phyloP scores from a whole-genome alignment of 176 grass and related monocot species.

The Zoysia pacifica region DNA sequence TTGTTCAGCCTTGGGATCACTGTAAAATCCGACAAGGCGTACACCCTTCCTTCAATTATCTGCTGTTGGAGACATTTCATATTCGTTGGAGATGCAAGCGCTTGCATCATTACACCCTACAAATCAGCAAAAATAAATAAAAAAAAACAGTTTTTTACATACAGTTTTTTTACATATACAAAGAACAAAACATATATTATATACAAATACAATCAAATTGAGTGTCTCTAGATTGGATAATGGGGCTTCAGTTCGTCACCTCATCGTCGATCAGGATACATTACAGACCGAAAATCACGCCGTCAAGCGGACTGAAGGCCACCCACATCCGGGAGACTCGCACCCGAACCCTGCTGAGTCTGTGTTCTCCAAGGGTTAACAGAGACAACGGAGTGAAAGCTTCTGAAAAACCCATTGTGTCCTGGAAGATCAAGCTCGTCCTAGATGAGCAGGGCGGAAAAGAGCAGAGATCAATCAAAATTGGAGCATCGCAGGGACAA shows the following conservation, averaged over 20 bases:
- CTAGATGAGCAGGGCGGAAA: background rate
- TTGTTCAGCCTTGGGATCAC: background rate
- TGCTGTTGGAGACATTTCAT: background rate
- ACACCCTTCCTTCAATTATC: constrained; percentile 32
- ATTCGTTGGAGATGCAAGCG: accelerated
- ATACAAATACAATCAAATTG: background rate
- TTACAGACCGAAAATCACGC: background rate
- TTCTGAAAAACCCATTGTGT: background rate
- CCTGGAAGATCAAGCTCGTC: background rate
- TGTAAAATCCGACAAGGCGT: constrained; percentile 9
- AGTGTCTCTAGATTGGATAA: background rate
- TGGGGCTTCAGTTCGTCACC: background rate
- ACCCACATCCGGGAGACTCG: constrained; percentile 34
- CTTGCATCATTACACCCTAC: constrained; percentile 17
- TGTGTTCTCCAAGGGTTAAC: background rate
- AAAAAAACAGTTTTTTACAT: background rate
- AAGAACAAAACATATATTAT: background rate
- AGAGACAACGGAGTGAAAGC: constrained; percentile 16
- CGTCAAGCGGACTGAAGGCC: background rate
- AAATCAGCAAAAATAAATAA: background rate
- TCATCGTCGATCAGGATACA: constrained; percentile 13
- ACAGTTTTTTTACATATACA: background rate
- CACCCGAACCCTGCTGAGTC: background rate
- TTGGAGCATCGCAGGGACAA: no score
- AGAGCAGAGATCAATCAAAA: no score